Evolutionary conservation across 805 yeast genomes (phyloP), one percentile per base, ranked within the genome.

Genomic region (Saccharomycopsis microspora): DNA sequence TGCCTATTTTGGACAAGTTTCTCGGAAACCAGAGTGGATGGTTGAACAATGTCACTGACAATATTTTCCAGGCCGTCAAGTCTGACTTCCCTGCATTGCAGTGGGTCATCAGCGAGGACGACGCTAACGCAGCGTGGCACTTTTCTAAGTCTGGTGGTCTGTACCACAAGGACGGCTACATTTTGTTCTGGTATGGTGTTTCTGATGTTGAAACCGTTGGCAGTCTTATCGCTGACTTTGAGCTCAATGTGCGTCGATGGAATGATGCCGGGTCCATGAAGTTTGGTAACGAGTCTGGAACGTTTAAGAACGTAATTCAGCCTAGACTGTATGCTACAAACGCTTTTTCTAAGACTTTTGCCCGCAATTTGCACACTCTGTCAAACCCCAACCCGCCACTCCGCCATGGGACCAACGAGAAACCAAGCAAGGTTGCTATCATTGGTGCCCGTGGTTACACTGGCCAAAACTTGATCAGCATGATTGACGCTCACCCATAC

Each of bases 381-480:
- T 41, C 69, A 41, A 80, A 80, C 63, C 85, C 86, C 45, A 80
- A 80, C 62, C 86, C 89, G 9, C 95, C 95, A 8, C 60, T 76
- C 41, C 71, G 74, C 45, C 70, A 72, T 46, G 90, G 87, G 37
- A 62, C 48, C 75, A 36, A 80, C 69, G 71, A 72, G 38, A 63
- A 72, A 39, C 72, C 72, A 52, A 73, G 94, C 28, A 78, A 78
- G 56, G 88, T 93, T 43, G 98, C 96, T 1, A 75, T 93, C 58
- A 90, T 93, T 61, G 99, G 99, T 57, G 99, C 99, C 39, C 82
- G 99, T 68, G 99, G 99, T 32, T 87, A 75, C 68, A 90, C 97
- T 19, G 99, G 98, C 35, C 95, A 85, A 68, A 90, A 90, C 59
- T 74, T 93, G 63, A 87, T 93, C 54, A 75, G 82, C 36, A 72